Evolutionary conservation across 345 rosid genomes (phyloP).

Genomic region (Salix suchowensis): DNA sequence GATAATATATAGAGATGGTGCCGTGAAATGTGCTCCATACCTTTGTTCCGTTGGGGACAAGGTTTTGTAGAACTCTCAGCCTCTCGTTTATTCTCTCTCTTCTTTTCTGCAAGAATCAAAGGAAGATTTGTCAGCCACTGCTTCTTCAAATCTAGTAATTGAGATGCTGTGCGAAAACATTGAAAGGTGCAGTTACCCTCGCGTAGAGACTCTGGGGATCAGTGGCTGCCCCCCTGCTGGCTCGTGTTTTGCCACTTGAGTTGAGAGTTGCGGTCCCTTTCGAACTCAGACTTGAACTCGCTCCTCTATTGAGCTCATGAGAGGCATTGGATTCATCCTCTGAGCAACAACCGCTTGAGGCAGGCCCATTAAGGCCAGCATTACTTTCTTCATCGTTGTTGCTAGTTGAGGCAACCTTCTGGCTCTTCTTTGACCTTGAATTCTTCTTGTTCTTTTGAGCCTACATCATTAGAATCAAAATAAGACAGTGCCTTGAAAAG

Average conservation of each 20-base stretch:
- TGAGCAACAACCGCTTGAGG: slow-evolving; percentile 47
- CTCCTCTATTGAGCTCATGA: slow-evolving; percentile 36
- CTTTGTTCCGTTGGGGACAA: slow-evolving; percentile 93
- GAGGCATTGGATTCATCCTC: slow-evolving; percentile 53
- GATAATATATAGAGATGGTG: neutral
- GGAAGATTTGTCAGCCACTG: neutral
- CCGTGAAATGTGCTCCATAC: slow-evolving; percentile 15
- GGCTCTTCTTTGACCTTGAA: slow-evolving; percentile 36
- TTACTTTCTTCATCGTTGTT: slow-evolving; percentile 38
- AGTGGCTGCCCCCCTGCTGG: slow-evolving; percentile 68
- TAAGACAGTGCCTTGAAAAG: neutral
- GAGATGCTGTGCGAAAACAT: neutral
- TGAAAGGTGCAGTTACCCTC: slow-evolving; percentile 38
- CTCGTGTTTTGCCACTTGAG: slow-evolving; percentile 64
- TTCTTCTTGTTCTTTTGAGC: slow-evolving; percentile 42
- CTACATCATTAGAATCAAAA: slow-evolving; percentile 14
- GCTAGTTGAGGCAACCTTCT: slow-evolving; percentile 16
- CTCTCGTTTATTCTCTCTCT: slow-evolving; percentile 85
- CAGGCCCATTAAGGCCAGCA: slow-evolving; percentile 24
- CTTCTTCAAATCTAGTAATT: neutral
- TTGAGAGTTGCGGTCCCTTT: slow-evolving; percentile 39
- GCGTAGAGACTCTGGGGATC: slow-evolving; percentile 88
- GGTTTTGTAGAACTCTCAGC: slow-evolving; percentile 64
- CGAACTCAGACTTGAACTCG: slow-evolving; percentile 32
- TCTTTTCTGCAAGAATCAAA: slow-evolving; percentile 55